Evolutionary conservation across 2,329 filamentous ascomycete genomes (phyloP).

Genomic region (Ophiostoma sp.): DNA sequence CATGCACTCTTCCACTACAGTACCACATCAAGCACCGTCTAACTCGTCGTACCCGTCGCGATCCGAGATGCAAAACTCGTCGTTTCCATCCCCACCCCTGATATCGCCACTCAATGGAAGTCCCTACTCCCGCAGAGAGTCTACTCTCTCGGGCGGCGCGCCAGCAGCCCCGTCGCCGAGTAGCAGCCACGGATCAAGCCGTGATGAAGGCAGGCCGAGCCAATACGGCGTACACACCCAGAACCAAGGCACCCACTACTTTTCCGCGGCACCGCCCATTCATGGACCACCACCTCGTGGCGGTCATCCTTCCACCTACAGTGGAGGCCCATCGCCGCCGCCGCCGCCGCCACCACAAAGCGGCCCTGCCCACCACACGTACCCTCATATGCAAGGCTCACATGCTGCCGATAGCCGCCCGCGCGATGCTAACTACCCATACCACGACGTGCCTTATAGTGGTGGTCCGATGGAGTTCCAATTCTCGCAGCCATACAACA

Average conservation of each 20-base stretch:
- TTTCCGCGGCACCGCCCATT: background rate
- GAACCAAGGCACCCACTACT: background rate
- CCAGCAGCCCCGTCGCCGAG: constrained; percentile 4
- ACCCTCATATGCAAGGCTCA: background rate
- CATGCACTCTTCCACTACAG: background rate
- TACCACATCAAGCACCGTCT: background rate
- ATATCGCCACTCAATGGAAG: constrained; percentile 12
- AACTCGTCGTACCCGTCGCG: background rate
- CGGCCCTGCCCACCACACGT: background rate
- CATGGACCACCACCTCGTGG: background rate
- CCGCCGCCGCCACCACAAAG: background rate
- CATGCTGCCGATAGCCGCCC: background rate
- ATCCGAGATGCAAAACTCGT: constrained; percentile 8
- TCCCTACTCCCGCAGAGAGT: constrained; percentile 12
- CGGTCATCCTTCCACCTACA: background rate
- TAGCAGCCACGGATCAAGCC: background rate
- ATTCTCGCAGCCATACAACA: constrained; percentile 2
- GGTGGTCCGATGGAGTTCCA: constrained; percentile 1
- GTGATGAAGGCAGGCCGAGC: background rate
- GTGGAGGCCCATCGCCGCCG: background rate
- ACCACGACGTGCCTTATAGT: background rate
- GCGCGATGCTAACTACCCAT: background rate
- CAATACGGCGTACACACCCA: background rate
- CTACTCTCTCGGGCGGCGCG: background rate
- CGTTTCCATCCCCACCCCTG: constrained; percentile 15